Conservation (phyloP, 768 basidiomycete genomes). For the Strobilomyces echinocephalus region DNA sequence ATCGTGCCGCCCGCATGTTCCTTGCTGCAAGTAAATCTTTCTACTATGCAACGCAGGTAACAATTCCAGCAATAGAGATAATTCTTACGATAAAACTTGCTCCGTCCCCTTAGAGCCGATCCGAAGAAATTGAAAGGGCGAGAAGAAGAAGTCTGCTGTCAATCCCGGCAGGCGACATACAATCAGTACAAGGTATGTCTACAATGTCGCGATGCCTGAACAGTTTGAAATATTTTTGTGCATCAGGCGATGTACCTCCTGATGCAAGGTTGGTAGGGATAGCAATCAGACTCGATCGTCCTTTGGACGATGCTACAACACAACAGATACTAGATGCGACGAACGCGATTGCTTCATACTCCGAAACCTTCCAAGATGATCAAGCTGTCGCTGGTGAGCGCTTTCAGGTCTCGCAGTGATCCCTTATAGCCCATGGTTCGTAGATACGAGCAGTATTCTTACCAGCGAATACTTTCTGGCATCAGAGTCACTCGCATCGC, state of each 20-base stretch:
- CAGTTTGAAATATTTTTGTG: not conserved
- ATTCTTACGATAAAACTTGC: not conserved
- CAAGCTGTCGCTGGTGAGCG: slow-evolving; percentile 2
- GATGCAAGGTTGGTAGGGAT: not conserved
- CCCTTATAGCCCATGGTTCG: not conserved
- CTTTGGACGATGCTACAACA: slow-evolving; percentile 2
- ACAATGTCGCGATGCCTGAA: not conserved
- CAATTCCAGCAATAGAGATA: not conserved
- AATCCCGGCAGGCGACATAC: not conserved
- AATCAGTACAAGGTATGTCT: slow-evolving; percentile 1
- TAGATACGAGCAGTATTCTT: not conserved
- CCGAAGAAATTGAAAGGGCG: slow-evolving; percentile 4
- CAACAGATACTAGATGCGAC: slow-evolving; percentile 2
- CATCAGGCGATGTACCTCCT: not conserved
- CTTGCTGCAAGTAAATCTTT: slow-evolving; percentile 1
- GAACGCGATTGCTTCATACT: not conserved
- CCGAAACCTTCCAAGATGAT: not conserved
- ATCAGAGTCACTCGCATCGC: not conserved
- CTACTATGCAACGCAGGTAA: slow-evolving; percentile 6
- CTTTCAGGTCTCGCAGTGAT: no score
- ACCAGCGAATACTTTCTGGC: not conserved
- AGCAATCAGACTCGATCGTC: slow-evolving; percentile 4
- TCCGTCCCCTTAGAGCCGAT: slow-evolving; percentile 1
- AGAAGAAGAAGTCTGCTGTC: slow-evolving; percentile 1
- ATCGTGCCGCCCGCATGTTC: slow-evolving; percentile 7